Evolutionary conservation across 805 yeast genomes (phyloP), one percentile per base, ranked within the genome.

Genomic region (Schwanniomyces yamadae): DNA sequence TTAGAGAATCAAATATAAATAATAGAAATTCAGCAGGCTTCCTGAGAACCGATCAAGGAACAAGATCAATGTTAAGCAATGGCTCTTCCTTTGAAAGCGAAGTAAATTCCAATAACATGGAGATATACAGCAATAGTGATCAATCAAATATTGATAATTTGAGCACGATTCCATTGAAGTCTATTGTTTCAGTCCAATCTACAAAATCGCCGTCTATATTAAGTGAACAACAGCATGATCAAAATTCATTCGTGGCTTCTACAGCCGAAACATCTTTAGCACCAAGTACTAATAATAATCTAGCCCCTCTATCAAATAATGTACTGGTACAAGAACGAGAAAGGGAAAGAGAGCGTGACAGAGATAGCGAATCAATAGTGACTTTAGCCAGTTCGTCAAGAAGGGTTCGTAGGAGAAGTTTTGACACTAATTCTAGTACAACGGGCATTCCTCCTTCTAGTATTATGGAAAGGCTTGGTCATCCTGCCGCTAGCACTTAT

Each of bases 361-460:
- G 70, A 25, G 73, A 68, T 43, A 63, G 66, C 42, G 73, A 67
- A 52, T 54, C 63, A 12, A 69, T 69, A 9, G 61, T 69, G 13
- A 69, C 74, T 3, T 51, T 68, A 41, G 73, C 74, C 6, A 58
- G 66, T 34, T 59, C 67, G 4, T 55, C 70, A 17, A 46, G 73
- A 34, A 47, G 71, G 32, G 41, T 52, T 9, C 50, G 73, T 33
- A 52, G 74, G 41, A 52, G 73, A 36, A 64, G 71, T 41, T 54
- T 66, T 21, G 73, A 76, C 18, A 73, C 83, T 3, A 81, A 78
- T 45, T 77, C 85, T 14, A 77, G 84, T 33, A 77, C 84, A 0
- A 66, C 78, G 18, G 87, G 87, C 0, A 81, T 82, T 12, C 78
- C 88, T 1, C 88, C 89, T 0, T 83, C 85, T n/a, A 77, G 84